Conservation (phyloP, 179 eudicot genomes). For the Corrigiola litoralis region DNA sequence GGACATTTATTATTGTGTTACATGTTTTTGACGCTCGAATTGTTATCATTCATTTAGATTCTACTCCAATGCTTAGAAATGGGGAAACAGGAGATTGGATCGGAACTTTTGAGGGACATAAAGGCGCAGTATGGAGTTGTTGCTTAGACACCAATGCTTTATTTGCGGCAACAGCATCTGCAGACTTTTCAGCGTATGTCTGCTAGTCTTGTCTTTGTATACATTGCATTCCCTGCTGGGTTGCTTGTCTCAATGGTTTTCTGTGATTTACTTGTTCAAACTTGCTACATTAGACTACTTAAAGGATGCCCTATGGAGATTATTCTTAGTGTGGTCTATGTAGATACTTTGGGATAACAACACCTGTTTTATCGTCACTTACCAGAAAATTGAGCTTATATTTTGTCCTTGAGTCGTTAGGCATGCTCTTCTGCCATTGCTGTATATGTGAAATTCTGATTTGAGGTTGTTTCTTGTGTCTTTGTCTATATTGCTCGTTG, state of each 20-base stretch:
- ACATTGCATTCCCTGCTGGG: not conserved
- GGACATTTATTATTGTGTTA: not conserved
- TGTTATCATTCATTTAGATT: slow-evolving; percentile 38
- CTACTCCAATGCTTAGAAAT: slow-evolving; percentile 93
- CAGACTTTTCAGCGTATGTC: slow-evolving; percentile 91
- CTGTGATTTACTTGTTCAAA: not conserved
- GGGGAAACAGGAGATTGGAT: slow-evolving; percentile 99
- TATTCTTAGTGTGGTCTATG: not conserved
- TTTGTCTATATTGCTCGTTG: too few relatives aligned
- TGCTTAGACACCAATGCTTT: slow-evolving; percentile 86
- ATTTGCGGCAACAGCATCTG: slow-evolving; percentile 93
- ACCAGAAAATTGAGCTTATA: too few relatives aligned
- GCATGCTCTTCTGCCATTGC: not conserved
- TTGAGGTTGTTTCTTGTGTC: not conserved
- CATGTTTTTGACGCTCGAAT: slow-evolving; percentile 2
- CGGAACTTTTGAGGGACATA: slow-evolving; percentile 96
- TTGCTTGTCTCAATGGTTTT: slow-evolving; percentile 1
- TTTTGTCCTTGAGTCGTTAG: too few relatives aligned
- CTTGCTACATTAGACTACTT: too few relatives aligned
- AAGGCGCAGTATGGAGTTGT: slow-evolving; percentile 99
- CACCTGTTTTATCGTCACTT: not conserved
- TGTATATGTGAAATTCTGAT: not conserved
- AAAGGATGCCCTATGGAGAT: not conserved
- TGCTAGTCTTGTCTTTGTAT: not conserved
- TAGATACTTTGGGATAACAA: not conserved